These are phyloP conservation scores for Astrothelium subdiscretum DNA, from an alignment of 495 filamentous ascomycete species.

Conservation along the genomic window DNA sequence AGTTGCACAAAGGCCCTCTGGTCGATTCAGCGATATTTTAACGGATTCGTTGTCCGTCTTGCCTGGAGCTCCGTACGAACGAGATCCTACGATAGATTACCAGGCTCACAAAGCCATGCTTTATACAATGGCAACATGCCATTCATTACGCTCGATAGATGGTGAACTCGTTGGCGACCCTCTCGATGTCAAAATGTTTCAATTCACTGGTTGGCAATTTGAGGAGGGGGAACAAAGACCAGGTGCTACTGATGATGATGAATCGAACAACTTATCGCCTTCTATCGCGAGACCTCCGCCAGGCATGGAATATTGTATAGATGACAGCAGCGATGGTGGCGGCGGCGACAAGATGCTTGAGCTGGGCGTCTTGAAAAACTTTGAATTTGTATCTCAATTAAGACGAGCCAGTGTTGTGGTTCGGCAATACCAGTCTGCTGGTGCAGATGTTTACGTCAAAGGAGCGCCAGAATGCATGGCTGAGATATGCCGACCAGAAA, in stretches of 20 bases:
- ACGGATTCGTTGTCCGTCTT: slow-evolving; percentile 44
- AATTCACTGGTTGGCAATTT: slow-evolving; percentile 89
- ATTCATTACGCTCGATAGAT: slow-evolving; percentile 79
- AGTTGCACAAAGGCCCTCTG: slow-evolving; percentile 52
- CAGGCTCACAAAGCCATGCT: slow-evolving; percentile 58
- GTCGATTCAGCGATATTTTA: slow-evolving; percentile 50
- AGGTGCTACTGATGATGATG: slow-evolving; percentile 46
- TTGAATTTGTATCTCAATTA: slow-evolving; percentile 95
- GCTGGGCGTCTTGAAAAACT: slow-evolving; percentile 74
- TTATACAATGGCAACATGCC: slow-evolving; percentile 95
- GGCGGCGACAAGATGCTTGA: slow-evolving; percentile 45
- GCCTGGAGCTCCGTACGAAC: slow-evolving; percentile 40
- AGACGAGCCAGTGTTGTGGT: slow-evolving; percentile 89
- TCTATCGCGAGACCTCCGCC: slow-evolving; percentile 75
- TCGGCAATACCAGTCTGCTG: slow-evolving; percentile 65
- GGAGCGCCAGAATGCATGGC: slow-evolving; percentile 94
- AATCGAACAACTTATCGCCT: slow-evolving; percentile 57
- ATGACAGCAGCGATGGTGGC: slow-evolving; percentile 28
- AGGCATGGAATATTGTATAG: slow-evolving; percentile 43
- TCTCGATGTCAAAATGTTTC: slow-evolving; percentile 96
- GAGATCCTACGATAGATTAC: slow-evolving; percentile 46
- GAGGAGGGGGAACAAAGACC: slow-evolving; percentile 65
- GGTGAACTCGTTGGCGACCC: slow-evolving; percentile 86
- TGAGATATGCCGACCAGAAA: slow-evolving; percentile 74
- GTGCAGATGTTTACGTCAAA: slow-evolving; percentile 84